These are phyloP conservation scores for Umbellularia californica DNA, from an alignment of 164 flowering plant species.

Conservation along the genomic window DNA sequence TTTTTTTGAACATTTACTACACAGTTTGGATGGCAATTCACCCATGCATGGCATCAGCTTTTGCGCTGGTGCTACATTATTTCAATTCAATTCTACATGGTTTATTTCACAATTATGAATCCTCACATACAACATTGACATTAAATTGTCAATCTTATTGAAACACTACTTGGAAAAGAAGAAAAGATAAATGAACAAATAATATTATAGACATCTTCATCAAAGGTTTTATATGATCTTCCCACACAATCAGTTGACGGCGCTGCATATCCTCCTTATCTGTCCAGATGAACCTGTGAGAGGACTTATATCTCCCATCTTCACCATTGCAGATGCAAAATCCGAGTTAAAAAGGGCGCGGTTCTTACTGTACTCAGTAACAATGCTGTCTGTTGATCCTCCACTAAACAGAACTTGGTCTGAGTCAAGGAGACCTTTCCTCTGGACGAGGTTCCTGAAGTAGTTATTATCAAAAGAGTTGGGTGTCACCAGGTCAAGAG, in stretches of 20 bases:
- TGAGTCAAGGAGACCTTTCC: slow-evolving; percentile 13
- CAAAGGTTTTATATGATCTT: background rate
- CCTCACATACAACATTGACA: background rate
- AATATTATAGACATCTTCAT: background rate
- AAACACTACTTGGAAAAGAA: background rate
- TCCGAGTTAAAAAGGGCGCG: slow-evolving; percentile 4
- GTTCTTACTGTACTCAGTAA: slow-evolving; percentile 7
- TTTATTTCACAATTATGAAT: too few species aligned
- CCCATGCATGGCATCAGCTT: too few species aligned
- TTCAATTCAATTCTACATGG: too few species aligned
- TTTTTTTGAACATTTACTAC: too few species aligned
- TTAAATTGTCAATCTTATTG: background rate
- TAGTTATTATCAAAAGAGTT: slow-evolving; percentile 41
- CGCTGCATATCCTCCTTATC: slow-evolving; percentile 33
- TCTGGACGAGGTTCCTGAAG: slow-evolving; percentile 34
- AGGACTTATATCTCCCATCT: slow-evolving; percentile 22
- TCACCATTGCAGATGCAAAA: slow-evolving; percentile 18
- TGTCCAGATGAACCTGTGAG: slow-evolving; percentile 37
- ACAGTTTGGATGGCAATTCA: too few species aligned
- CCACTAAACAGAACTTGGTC: slow-evolving; percentile 17
- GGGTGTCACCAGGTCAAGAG: slow-evolving; percentile 50
- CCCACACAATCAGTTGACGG: slow-evolving; percentile 14
- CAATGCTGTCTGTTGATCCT: slow-evolving; percentile 13
- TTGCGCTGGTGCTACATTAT: too few species aligned
- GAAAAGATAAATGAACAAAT: too few species aligned